phyloP scores from a whole-genome alignment of 2,329 filamentous ascomycete species.

The Aspergillus sp. region DNA sequence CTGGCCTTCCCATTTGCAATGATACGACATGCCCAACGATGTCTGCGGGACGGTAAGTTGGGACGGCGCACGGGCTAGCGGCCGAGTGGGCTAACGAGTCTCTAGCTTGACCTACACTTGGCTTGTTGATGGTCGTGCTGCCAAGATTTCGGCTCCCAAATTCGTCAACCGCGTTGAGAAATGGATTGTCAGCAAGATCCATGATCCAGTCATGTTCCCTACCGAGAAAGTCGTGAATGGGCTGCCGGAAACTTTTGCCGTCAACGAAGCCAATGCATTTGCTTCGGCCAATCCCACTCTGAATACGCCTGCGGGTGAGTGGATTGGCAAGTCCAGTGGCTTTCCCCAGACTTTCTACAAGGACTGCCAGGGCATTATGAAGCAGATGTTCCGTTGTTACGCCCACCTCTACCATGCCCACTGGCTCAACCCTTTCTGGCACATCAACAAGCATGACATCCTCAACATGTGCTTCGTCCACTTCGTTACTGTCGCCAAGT shows the following conservation, averaged over 20 bases:
- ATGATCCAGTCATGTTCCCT: constrained; percentile 81
- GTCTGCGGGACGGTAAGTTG: constrained; percentile 81
- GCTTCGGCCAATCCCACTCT: constrained; percentile 46
- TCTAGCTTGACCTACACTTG: constrained; percentile 86
- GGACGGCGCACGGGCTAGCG: background rate
- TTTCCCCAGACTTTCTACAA: constrained; percentile 85
- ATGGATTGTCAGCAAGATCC: constrained; percentile 94
- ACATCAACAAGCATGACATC: constrained; percentile 61
- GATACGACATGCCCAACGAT: constrained; percentile 75
- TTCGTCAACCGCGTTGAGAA: constrained; percentile 95
- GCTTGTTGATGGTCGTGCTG: constrained; percentile 80
- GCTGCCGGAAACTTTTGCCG: constrained; percentile 45
- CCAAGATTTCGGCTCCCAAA: constrained; percentile 83
- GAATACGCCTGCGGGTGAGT: constrained; percentile 55
- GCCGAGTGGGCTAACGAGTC: constrained; percentile 13
- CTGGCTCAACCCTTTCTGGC: constrained; percentile 74
- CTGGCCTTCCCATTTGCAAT: constrained; percentile 71
- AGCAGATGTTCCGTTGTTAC: constrained; percentile 98
- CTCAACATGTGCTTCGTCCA: constrained; percentile 83
- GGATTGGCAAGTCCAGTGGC: constrained; percentile 84
- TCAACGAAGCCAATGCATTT: constrained; percentile 44
- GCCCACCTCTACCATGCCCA: constrained; percentile 97
- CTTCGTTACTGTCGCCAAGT: constrained; percentile 71
- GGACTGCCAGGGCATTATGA: constrained; percentile 88
- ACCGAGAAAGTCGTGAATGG: constrained; percentile 67